Evolutionary conservation across 257 asterid species (phyloP).

Genomic region (Ocimum tenuiflorum): DNA sequence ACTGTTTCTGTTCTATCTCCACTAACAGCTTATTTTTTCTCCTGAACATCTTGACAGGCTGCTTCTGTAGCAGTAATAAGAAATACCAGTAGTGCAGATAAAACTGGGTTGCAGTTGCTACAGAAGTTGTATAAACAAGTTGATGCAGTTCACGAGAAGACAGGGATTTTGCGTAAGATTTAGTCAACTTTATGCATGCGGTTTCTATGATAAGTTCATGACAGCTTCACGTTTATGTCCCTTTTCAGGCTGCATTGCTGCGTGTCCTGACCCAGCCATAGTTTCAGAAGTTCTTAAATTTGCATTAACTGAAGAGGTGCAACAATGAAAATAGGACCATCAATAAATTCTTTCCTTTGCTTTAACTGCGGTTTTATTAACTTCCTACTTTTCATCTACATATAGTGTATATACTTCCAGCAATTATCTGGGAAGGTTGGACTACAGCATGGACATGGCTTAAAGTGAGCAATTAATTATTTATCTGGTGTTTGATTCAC

Average conservation of each 20-base stretch:
- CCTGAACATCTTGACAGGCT: slow-evolving; percentile 17
- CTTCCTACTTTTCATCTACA: slow-evolving; percentile 14
- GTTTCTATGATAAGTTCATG: not conserved
- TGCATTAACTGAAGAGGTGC: slow-evolving; percentile 35
- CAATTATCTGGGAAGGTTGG: slow-evolving; percentile 39
- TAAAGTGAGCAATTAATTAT: slow-evolving; percentile 14
- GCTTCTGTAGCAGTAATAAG: slow-evolving; percentile 32
- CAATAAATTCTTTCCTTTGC: not conserved
- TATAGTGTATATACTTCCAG: not conserved
- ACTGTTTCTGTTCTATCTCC: not conserved
- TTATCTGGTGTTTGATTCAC: no score
- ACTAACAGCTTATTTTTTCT: not conserved
- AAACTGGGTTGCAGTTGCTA: slow-evolving; percentile 22
- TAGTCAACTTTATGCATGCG: not conserved
- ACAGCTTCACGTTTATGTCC: not conserved
- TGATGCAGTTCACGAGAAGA: slow-evolving; percentile 31
- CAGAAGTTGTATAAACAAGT: slow-evolving; percentile 25
- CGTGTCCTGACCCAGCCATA: slow-evolving; percentile 29
- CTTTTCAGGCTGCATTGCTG: slow-evolving; percentile 31
- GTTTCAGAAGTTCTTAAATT: slow-evolving; percentile 26
- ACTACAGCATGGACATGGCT: slow-evolving; percentile 35
- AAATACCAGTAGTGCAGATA: slow-evolving; percentile 19
- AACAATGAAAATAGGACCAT: not conserved
- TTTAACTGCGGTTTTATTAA: not conserved
- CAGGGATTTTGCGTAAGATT: slow-evolving; percentile 29